Percentiles rank a stretch among this genome's conserved stretches.
phyloP scores from a whole-genome alignment of 192 early-diverging fungal genomes.

The Chytriomyces confervae region DNA sequence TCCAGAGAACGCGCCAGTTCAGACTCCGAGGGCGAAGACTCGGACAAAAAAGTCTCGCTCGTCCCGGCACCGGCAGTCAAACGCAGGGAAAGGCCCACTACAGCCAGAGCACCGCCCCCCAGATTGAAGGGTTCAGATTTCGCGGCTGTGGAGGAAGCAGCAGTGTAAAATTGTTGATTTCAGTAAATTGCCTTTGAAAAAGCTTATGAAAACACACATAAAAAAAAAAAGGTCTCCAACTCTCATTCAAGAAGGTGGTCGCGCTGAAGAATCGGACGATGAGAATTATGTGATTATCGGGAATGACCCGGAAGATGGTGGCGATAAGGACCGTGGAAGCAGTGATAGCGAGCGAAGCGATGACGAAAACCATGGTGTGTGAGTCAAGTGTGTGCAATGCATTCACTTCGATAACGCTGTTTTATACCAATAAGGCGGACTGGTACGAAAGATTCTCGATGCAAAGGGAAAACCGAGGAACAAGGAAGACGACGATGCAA shows the following conservation, averaged over 20 bases:
- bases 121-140: constrained; percentile 49
- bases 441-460: constrained; percentile 59
- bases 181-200: not conserved
- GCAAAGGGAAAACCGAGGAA: constrained; percentile 53
- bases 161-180: not conserved
- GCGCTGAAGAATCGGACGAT: constrained; percentile 52
- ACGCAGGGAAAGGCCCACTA: constrained; percentile 56
- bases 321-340: not conserved
- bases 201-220: not conserved
- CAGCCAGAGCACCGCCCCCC: constrained; percentile 60
- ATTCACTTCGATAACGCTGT: not conserved
- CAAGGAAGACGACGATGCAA: constrained; percentile 25
- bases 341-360: constrained; percentile 10
- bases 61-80: constrained; percentile 37
- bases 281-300: constrained; percentile 54
- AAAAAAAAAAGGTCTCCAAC: constrained; percentile 34
- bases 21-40: constrained; percentile 17
- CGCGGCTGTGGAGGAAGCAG: constrained; percentile 44
- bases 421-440: constrained; percentile 46
- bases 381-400: not conserved
- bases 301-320: constrained; percentile 22
- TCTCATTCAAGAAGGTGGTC: constrained; percentile 51
- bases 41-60: constrained; percentile 24
- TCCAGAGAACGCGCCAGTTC: constrained; percentile 3
- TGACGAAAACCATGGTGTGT: constrained; percentile 53